Evolutionary conservation across 805 yeast species (phyloP).

Genomic region (Saccharomycopsis schoenii): DNA sequence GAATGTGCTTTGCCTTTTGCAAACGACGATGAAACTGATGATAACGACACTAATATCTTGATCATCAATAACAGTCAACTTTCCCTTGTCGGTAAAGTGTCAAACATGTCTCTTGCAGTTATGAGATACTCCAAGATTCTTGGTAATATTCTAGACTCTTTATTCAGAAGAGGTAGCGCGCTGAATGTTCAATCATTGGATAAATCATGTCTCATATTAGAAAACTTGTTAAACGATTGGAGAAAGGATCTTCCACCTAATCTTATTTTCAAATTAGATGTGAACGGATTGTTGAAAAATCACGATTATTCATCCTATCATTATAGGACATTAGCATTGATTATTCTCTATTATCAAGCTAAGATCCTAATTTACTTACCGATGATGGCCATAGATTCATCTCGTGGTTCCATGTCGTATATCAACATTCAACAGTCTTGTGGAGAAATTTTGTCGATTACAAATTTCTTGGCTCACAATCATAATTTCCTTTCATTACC

Average conservation of each 20-base stretch:
- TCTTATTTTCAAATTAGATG: constrained; percentile 55
- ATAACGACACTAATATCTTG: constrained; percentile 42
- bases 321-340: constrained; percentile 38
- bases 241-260: constrained; percentile 54
- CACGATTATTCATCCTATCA: constrained; percentile 26
- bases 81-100: constrained; percentile 61
- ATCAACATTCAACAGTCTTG: constrained; percentile 63
- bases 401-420: constrained; percentile 43
- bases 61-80: constrained; percentile 49
- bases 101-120: constrained; percentile 49
- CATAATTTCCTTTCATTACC: constrained; percentile 50
- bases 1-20: constrained; percentile 78
- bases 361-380: constrained; percentile 58
- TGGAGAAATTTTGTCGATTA: constrained; percentile 45
- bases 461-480: constrained; percentile 33
- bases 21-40: constrained; percentile 31
- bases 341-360: constrained; percentile 51
- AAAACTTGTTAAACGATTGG: constrained; percentile 73
- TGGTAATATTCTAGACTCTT: constrained; percentile 62
- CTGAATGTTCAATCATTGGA: constrained; percentile 22
- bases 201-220: constrained; percentile 34
- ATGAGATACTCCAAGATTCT: constrained; percentile 65
- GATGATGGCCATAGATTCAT: constrained; percentile 34
- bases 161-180: constrained; percentile 49
- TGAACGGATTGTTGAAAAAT: constrained; percentile 39